Conservation (phyloP, 768 basidiomycete species). For the Pleurotus sapidus region DNA sequence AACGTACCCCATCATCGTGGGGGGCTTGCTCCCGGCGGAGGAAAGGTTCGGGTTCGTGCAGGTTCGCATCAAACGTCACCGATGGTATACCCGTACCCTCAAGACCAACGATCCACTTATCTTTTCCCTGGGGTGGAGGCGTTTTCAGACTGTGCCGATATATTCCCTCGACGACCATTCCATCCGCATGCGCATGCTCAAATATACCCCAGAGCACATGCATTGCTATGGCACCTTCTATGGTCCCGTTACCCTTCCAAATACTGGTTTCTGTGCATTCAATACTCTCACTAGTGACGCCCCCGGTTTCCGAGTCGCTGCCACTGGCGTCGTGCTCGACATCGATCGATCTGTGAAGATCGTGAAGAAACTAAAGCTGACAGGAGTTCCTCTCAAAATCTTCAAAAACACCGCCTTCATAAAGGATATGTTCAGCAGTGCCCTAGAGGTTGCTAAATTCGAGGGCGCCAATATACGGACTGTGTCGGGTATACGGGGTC, state of each 20-base stretch:
- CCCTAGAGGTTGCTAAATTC: slow-evolving; percentile 96
- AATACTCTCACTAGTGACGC: slow-evolving; percentile 70
- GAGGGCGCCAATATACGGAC: slow-evolving; percentile 97
- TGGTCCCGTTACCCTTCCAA: slow-evolving; percentile 87
- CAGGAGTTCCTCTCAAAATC: slow-evolving; percentile 93
- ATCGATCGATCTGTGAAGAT: slow-evolving; percentile 91
- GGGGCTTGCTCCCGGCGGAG: slow-evolving; percentile 87
- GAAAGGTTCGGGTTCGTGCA: slow-evolving; percentile 93
- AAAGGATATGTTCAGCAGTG: slow-evolving; percentile 93
- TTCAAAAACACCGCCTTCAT: slow-evolving; percentile 99
- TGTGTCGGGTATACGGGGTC: slow-evolving; percentile 93
- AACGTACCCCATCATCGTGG: slow-evolving; percentile 85
- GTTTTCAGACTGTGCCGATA: slow-evolving; percentile 93
- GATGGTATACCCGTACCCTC: slow-evolving; percentile 88
- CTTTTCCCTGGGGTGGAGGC: slow-evolving; percentile 95
- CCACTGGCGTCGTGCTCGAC: slow-evolving; percentile 93
- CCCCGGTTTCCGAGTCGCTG: slow-evolving; percentile 83
- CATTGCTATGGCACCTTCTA: slow-evolving; percentile 99
- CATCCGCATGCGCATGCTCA: slow-evolving; percentile 98
- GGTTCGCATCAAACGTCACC: slow-evolving; percentile 93
- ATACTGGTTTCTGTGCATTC: slow-evolving; percentile 98
- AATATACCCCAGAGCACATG: slow-evolving; percentile 99
- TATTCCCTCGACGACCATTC: slow-evolving; percentile 98
- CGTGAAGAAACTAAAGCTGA: slow-evolving; percentile 97
- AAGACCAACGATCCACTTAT: slow-evolving; percentile 98